Evolutionary conservation across 2,329 filamentous ascomycete genomes (phyloP).

Genomic region (Neonectria neomacrospora): DNA sequence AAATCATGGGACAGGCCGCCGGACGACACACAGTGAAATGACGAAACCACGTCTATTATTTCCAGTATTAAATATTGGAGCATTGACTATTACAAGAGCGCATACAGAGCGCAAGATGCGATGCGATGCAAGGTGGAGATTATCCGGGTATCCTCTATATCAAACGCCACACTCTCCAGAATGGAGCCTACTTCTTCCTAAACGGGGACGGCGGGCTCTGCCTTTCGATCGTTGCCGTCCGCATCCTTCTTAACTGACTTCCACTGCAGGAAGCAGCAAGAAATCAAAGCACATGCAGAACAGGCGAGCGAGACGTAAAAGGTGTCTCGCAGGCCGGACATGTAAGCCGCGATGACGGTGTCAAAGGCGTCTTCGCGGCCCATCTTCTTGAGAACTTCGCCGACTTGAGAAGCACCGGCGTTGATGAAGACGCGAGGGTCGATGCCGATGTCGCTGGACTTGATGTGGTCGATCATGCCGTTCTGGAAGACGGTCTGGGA

Average conservation of each 20-base stretch:
- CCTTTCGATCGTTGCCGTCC: conserved; percentile 42
- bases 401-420: conserved; percentile 63
- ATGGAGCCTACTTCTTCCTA: conserved; percentile 15
- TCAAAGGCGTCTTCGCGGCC: conserved; percentile 54
- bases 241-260: conserved; percentile 63
- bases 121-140: conserved; percentile 38
- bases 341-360: conserved; percentile 60
- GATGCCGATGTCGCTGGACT: conserved; percentile 56
- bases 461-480: conserved; percentile 65
- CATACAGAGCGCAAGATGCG: conserved; percentile 18
- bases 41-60: conserved; percentile 17
- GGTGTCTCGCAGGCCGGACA: conserved; percentile 60
- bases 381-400: conserved; percentile 55
- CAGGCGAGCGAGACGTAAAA: conserved; percentile 64
- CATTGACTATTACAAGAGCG: conserved; percentile 15
- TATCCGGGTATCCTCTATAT: conserved; percentile 42
- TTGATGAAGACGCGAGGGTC: conserved; percentile 61
- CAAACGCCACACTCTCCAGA: conserved; percentile 33
- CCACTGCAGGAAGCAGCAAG: conserved; percentile 59
- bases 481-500: conserved; percentile 76
- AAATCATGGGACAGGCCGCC: conserved; percentile 55
- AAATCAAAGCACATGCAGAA: conserved; percentile 58
- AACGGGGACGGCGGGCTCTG: conserved; percentile 42
- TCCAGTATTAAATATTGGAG: conserved; percentile 19
- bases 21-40: conserved; percentile 52